Evolutionary conservation across 495 filamentous ascomycete species (phyloP).

Genomic region (Penicillium pulvis): DNA sequence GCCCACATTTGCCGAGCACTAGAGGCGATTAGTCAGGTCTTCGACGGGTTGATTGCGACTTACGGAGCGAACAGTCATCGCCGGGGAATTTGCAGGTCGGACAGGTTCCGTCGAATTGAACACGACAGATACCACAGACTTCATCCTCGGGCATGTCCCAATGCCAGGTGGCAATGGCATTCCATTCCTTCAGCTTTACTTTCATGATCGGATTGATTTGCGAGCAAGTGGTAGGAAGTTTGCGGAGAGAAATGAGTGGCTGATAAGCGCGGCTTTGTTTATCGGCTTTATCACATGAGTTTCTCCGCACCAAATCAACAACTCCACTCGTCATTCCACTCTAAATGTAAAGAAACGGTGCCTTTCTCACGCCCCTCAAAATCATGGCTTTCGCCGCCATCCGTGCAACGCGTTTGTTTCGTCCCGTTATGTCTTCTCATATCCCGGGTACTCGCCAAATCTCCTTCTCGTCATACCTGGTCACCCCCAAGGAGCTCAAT

Average conservation of each 20-base stretch:
- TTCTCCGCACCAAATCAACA: slow-evolving; percentile 21
- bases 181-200: slow-evolving; percentile 89
- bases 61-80: slow-evolving; percentile 90
- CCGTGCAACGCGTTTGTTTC: slow-evolving; percentile 38
- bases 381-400: slow-evolving; percentile 43
- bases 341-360: slow-evolving; percentile 1
- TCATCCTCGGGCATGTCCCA: slow-evolving; percentile 99
- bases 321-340: slow-evolving; percentile 12
- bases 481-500: slow-evolving; percentile 80
- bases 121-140: slow-evolving; percentile 97
- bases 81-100: slow-evolving; percentile 97
- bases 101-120: slow-evolving; percentile 96
- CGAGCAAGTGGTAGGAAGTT: background rate
- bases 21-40: slow-evolving; percentile 5
- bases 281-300: slow-evolving; percentile 37
- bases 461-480: slow-evolving; percentile 75
- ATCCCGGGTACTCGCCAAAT: slow-evolving; percentile 37
- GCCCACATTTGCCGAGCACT: slow-evolving; percentile 96
- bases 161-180: slow-evolving; percentile 91
- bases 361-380: slow-evolving; percentile 2
- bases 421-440: slow-evolving; percentile 36
- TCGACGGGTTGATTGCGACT: slow-evolving; percentile 31
- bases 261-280: slow-evolving; percentile 26
- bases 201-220: slow-evolving; percentile 65
- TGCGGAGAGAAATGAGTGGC: background rate